These are phyloP conservation scores for Exophiala sp. DNA, from an alignment of 2,329 filamentous ascomycete species.

Conservation along the genomic window DNA sequence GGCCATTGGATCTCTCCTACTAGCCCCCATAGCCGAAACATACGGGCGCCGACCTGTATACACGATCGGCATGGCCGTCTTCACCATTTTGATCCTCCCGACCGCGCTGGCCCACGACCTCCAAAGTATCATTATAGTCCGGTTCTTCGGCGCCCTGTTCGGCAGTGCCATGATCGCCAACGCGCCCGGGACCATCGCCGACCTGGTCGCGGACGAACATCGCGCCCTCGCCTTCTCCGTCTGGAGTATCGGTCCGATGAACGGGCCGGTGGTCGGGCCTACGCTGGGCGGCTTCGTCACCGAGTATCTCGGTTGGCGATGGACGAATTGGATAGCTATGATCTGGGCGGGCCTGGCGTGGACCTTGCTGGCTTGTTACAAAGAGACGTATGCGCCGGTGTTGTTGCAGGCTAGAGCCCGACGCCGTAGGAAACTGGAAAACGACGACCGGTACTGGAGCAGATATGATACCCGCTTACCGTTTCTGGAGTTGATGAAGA, in stretches of 20 bases:
- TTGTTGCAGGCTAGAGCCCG: constrained; percentile 63
- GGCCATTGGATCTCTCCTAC: constrained; percentile 62
- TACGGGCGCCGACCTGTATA: constrained; percentile 55
- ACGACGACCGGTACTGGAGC: constrained; percentile 68
- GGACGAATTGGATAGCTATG: constrained; percentile 75
- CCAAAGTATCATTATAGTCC: constrained; percentile 60
- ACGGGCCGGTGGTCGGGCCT: constrained; percentile 62
- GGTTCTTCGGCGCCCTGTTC: constrained; percentile 69
- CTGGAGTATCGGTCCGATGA: constrained; percentile 78
- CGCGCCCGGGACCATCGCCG: constrained; percentile 72
- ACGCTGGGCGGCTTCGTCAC: constrained; percentile 76
- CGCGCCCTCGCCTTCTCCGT: constrained; percentile 77
- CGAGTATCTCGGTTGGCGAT: constrained; percentile 69
- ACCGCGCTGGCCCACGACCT: constrained; percentile 64
- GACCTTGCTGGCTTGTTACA: constrained; percentile 53
- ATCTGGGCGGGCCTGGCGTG: constrained; percentile 63
- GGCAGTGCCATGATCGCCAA: constrained; percentile 78
- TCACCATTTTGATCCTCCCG: constrained; percentile 64
- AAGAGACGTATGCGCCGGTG: constrained; percentile 70
- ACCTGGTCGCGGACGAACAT: constrained; percentile 74
- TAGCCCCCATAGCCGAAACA: constrained; percentile 59
- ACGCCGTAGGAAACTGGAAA: constrained; percentile 61
- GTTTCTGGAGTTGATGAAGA: constrained; percentile 61
- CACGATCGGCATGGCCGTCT: constrained; percentile 57
- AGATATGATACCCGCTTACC: constrained; percentile 68